Evolutionary conservation across 1,139 yeast species (phyloP), one percentile per base, ranked within the genome.

Genomic region (Hanseniaspora uvarum): DNA sequence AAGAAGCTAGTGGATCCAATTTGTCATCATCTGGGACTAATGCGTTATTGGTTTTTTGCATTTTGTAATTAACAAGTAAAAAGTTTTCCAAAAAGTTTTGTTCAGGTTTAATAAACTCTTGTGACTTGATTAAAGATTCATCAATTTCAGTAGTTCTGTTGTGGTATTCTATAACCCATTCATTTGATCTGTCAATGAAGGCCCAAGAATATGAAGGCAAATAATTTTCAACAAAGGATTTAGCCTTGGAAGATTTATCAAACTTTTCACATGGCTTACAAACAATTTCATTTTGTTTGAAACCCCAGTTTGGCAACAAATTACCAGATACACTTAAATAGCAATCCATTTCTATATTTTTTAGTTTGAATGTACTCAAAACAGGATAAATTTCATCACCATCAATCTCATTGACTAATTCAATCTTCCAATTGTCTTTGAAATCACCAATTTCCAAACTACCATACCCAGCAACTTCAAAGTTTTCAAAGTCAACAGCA

Each of bases 141-240:
- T 82, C 80, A 30, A 44, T 28, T 4, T 43, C 48, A 34, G 36
- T 30, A 3, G 37, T 43, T 37, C 44, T 43, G 49, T 68, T 70
- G 62, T 83, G 87, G 56, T 79, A 80, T 66, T 84, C 94, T 37
- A 84, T 66, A 66, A 84, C 84, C 94, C 94, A 84, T 85, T 87
- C 81, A 1, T 88, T 80, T 38, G 81, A 75, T 62, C 82, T 80
- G 62, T 83, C 89, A 55, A 72, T 70, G 3, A 67, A 61, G 40
- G 74, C 70, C 65, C 73, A 69, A 1, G 80, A 67, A 14, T 24
- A 37, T 21, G 40, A 36, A 19, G 53, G 53, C 3, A 43, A 7
- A 8, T 28, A 26, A 3, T 19, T 16, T 18, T 31, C n/a, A 11
- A 50, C 19, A 28, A 44, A 5, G 5, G 30, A 18, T 28, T 36